A percentile compares a stretch with the other conserved stretches of the same genome.
phyloP scores from a whole-genome alignment of 108 stramenopile genomes.

The Epipyxis sp. region DNA sequence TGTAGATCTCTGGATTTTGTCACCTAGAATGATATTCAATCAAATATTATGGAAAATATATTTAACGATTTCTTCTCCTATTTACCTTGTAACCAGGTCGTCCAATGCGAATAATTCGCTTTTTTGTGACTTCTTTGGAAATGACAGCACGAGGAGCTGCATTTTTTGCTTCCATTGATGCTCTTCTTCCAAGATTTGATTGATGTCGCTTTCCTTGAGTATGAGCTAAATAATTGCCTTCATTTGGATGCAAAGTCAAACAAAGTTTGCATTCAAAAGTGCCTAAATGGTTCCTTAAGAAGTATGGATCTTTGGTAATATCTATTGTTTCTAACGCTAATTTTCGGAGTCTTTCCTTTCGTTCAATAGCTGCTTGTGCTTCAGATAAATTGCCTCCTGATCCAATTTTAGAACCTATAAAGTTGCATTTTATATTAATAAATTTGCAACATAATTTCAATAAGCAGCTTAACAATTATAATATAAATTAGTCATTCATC shows the following conservation, averaged over 20 bases:
- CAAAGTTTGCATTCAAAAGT: constrained; percentile 98
- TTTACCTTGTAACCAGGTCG: constrained; percentile 94
- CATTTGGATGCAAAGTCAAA: constrained; percentile 94
- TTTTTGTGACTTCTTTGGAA: not conserved
- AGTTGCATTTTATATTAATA: too few relatives aligned
- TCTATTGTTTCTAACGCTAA: constrained; percentile 96
- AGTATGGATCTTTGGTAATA: constrained; percentile 97
- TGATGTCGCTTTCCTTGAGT: constrained; percentile 99
- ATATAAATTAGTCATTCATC: too few relatives aligned
- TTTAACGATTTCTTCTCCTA: too few relatives aligned
- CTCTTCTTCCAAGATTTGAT: constrained; percentile 78
- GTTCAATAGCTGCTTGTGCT: constrained; percentile 85
- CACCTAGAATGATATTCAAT: constrained; percentile 41
- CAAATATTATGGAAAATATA: too few relatives aligned
- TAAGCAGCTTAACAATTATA: too few relatives aligned
- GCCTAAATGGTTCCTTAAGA: constrained; percentile 97
- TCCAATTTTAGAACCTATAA: constrained; percentile 90
- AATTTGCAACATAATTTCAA: too few relatives aligned
- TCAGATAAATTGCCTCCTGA: constrained; percentile 88
- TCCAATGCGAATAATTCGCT: constrained; percentile 77
- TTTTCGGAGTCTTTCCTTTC: constrained; percentile 88
- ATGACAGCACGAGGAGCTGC: constrained; percentile 1
- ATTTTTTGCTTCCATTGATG: constrained; percentile 50
- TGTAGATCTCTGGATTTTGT: constrained; percentile 78
- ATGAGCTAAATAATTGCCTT: constrained; percentile 97